A percentile compares a stretch with the other conserved stretches of the same genome.
phyloP scores from a whole-genome alignment of 2,329 filamentous ascomycete species.

The Colletotrichum euphorbiae region DNA sequence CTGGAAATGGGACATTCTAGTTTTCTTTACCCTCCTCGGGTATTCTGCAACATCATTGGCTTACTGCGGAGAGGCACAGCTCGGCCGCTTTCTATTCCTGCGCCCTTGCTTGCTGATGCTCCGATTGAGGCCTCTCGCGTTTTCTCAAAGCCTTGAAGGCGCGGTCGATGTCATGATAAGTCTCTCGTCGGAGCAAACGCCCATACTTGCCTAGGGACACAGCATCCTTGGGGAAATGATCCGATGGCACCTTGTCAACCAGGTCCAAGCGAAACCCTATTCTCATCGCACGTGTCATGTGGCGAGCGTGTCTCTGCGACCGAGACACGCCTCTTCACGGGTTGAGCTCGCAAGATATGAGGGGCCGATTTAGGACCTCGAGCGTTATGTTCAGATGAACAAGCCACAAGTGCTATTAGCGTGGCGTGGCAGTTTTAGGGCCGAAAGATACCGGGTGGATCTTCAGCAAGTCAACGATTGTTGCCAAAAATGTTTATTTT shows the following conservation, averaged over 20 bases:
- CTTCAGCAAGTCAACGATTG: constrained; percentile 27
- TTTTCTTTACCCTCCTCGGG: constrained; percentile 31
- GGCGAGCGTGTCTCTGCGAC: constrained; percentile 31
- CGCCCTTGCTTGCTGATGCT: constrained; percentile 15
- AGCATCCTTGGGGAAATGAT: constrained; percentile 31
- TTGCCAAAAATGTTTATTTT: constrained; percentile 25
- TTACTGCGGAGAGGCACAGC: constrained; percentile 24
- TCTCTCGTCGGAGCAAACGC: constrained; percentile 3
- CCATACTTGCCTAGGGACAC: constrained; percentile 3
- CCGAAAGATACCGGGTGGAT: constrained; percentile 35
- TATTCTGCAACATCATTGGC: constrained; percentile 34
- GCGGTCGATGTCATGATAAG: constrained; percentile 1
- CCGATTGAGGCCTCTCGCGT: neutral
- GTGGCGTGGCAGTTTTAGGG: constrained; percentile 29
- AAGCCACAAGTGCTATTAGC: constrained; percentile 24
- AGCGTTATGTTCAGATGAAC: constrained; percentile 27
- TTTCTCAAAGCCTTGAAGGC: constrained; percentile 2
- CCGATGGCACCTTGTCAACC: constrained; percentile 29
- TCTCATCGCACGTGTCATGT: constrained; percentile 36
- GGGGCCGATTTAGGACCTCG: constrained; percentile 15
- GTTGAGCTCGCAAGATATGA: constrained; percentile 5
- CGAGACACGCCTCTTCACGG: constrained; percentile 30
- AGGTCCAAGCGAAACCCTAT: constrained; percentile 28
- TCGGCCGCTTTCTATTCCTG: constrained; percentile 29
- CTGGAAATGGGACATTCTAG: constrained; percentile 16